These are phyloP conservation scores for Cetradonia linearis DNA, from an alignment of 495 filamentous ascomycete genomes.

Conservation along the genomic window DNA sequence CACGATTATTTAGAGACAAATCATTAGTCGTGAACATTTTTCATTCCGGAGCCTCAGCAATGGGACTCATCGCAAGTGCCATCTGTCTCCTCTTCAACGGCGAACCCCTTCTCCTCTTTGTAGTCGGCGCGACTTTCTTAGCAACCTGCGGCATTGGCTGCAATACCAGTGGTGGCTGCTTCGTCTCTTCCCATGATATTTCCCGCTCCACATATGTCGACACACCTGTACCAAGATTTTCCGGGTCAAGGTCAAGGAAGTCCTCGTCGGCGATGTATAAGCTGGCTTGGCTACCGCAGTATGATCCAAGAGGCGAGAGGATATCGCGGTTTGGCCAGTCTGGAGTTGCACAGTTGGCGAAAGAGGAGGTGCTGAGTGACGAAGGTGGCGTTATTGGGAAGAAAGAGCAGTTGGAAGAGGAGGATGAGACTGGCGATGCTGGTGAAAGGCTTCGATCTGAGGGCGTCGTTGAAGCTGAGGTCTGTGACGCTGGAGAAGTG, in stretches of 20 bases:
- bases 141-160: constrained; percentile 9
- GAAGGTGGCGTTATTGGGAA: constrained; percentile 18
- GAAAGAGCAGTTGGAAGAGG: constrained; percentile 14
- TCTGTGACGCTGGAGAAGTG: constrained; percentile 7
- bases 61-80: constrained; percentile 22
- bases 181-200: constrained; percentile 23
- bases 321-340: constrained; percentile 25
- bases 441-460: constrained; percentile 2
- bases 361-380: constrained; percentile 10
- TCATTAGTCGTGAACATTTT: neutral
- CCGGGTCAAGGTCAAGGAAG: constrained; percentile 20
- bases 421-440: constrained; percentile 15
- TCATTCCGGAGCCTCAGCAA: constrained; percentile 21
- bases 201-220: neutral
- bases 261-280: constrained; percentile 27
- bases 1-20: neutral
- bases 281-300: constrained; percentile 16
- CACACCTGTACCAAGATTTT: constrained; percentile 18
- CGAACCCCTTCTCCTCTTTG: constrained; percentile 20
- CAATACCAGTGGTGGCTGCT: constrained; percentile 22
- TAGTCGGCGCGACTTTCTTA: constrained; percentile 1
- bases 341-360: constrained; percentile 21
- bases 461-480: constrained; percentile 6
- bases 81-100: constrained; percentile 17
- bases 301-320: constrained; percentile 19